Base-by-base conservation (phyloP, 2,329 filamentous ascomycete genomes). In the Alternaria triticina region DNA sequence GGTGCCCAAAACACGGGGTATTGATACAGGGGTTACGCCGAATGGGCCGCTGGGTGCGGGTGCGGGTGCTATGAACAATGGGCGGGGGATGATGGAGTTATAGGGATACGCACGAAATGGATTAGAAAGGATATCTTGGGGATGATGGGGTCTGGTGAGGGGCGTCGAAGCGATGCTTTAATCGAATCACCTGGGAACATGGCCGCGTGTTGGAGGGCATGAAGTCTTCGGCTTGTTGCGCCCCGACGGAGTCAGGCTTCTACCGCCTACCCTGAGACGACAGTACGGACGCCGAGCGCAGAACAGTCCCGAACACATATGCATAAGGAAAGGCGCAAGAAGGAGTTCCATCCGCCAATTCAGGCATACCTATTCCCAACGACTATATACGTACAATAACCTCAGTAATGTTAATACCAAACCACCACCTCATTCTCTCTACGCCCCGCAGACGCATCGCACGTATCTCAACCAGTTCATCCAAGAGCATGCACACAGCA, bases 41-140 rank as follows among this genome's bases (percentile, higher is more conserved):
- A 57, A 64, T 50, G 66, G 33, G 25, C 59, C 59, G 6, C 28
- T 66, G 10, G 61, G 61, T 12, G 61, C 51, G 10, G 61, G 62
- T 10, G 61, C 54, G 4, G 58, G 59, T 20, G 33, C 70, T 12
- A 66, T 27, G 5, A 67, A 55, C 11, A 56, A 49, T 15, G 71
- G 67, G 22, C 57, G 72, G 51, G 72, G 60, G 2, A 60, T 65
- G 28, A 71, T 75, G 73, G 74, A 76, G 55, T 46, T 61, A 56
- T 76, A 66, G 51, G 22, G 25, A 25, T 15, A 22, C 10, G 15
- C 10, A n/a, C 27, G 58, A 3, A 60, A 40, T 23, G 17, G 17
- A 17, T 12, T 23, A 23, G 46, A 49, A 11, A 6, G 27, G n/a
- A 17, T 49, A 11, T 0, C 0, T 15, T 11, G 15, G 23, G 11